Percentiles rank a stretch among this genome's conserved stretches.
Conservation (phyloP, 768 basidiomycete species). For the Trametes sanguinea region DNA sequence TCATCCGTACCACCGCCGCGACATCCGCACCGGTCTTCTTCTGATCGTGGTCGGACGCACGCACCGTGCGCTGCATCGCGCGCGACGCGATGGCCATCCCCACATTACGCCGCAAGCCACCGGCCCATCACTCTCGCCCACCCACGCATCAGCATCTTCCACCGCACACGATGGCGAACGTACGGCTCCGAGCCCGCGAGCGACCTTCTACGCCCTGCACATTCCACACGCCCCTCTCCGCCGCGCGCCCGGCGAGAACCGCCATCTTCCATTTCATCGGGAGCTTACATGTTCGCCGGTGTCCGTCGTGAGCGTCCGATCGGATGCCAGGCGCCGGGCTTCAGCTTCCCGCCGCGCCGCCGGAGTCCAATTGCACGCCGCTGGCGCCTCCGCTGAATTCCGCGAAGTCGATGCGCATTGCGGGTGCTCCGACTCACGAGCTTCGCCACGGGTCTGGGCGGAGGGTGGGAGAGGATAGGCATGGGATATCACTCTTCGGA, state of each 20-base stretch:
- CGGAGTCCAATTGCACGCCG: not conserved
- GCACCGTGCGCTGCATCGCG: not conserved
- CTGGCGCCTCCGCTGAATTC: not conserved
- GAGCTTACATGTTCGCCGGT: slow-evolving; percentile 20
- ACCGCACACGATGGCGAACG: not conserved
- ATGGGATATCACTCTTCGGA: not conserved
- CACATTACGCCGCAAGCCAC: not conserved
- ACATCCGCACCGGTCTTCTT: slow-evolving; percentile 28
- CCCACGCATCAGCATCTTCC: not conserved
- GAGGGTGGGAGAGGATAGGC: slow-evolving; percentile 12
- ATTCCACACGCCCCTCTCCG: not conserved
- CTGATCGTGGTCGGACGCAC: slow-evolving; percentile 2
- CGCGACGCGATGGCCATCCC: too few relatives aligned
- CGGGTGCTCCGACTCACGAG: not conserved
- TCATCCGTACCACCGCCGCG: slow-evolving; percentile 24
- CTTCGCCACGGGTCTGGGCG: not conserved
- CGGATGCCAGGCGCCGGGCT: slow-evolving; percentile 8
- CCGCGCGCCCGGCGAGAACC: not conserved
- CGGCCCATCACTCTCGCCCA: not conserved
- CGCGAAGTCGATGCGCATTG: not conserved
- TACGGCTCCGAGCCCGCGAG: too few relatives aligned
- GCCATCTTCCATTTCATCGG: slow-evolving; percentile 11
- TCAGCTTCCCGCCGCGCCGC: not conserved
- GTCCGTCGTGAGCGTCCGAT: slow-evolving; percentile 13
- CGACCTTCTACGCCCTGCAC: not conserved